Evolutionary conservation across 1,284 basidiomycete species (phyloP).

Genomic region (Apiotrichum akiyoshidainum): DNA sequence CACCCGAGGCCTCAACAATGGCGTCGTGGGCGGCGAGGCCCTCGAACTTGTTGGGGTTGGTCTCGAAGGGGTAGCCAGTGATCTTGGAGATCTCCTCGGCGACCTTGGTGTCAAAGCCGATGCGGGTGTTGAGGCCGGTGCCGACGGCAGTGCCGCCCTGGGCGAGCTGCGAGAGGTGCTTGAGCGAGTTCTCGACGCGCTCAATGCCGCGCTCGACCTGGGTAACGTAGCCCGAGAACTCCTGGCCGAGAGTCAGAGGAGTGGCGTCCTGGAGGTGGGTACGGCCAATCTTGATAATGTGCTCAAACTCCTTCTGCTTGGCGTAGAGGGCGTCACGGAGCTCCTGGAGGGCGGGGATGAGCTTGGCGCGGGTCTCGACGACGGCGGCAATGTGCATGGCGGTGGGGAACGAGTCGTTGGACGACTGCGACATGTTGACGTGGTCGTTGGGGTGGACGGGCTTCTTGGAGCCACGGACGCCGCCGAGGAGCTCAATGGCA

Average conservation of each 20-base stretch:
- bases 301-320: constrained; percentile 75
- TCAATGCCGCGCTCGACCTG: constrained; percentile 89
- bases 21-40: constrained; percentile 96
- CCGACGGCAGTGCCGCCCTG: constrained; percentile 99
- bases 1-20: constrained; percentile 93
- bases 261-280: constrained; percentile 99
- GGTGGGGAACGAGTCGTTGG: constrained; percentile 99
- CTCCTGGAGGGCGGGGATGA: constrained; percentile 82
- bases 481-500: constrained; percentile 95
- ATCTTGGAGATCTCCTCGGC: constrained; percentile 89
- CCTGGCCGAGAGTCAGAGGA: constrained; percentile 94
- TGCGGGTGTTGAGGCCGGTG: constrained; percentile 94
- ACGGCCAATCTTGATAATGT: constrained; percentile 98
- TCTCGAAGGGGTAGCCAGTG: constrained; percentile 85
- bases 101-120: constrained; percentile 93
- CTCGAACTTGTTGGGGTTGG: constrained; percentile 99
- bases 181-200: constrained; percentile 76
- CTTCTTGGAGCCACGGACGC: constrained; percentile 90
- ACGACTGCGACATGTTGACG: constrained; percentile 99
- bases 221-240: constrained; percentile 97
- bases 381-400: constrained; percentile 99
- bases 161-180: constrained; percentile 83
- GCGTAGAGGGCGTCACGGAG: constrained; percentile 77
- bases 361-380: constrained; percentile 72
- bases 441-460: constrained; percentile 99